These are phyloP conservation scores for Cadophora gregata DNA, from an alignment of 2,329 filamentous ascomycete genomes.

Conservation along the genomic window DNA sequence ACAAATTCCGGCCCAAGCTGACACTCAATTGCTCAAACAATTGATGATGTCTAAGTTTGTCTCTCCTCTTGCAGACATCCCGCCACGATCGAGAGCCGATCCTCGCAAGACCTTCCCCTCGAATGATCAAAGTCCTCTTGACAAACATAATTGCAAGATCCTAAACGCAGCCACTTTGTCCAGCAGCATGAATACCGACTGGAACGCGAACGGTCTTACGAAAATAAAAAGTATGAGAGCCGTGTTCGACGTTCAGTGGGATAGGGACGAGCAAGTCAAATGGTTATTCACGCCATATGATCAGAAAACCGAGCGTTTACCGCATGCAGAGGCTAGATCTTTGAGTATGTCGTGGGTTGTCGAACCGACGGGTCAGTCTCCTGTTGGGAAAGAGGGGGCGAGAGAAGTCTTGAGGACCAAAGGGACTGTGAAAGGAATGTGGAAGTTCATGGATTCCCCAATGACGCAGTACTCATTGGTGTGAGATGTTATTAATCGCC, in stretches of 20 bases:
- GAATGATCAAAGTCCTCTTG: background rate
- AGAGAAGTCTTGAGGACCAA: conserved; percentile 6
- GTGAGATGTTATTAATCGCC: no score
- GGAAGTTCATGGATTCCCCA: conserved; percentile 11
- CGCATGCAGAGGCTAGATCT: conserved; percentile 5
- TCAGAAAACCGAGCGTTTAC: conserved; percentile 6
- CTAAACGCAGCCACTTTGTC: background rate
- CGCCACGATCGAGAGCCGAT: background rate
- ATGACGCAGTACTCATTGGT: conserved; percentile 4
- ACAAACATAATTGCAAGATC: background rate
- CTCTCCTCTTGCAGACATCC: conserved; percentile 8
- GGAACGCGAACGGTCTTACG: background rate
- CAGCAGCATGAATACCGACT: background rate
- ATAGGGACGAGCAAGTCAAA: background rate
- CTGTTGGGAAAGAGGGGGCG: background rate
- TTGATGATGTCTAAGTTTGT: conserved; percentile 13
- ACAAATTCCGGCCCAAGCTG: background rate
- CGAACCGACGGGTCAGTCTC: conserved; percentile 7
- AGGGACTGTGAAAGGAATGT: conserved; percentile 11
- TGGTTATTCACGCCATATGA: conserved; percentile 14
- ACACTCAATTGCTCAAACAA: conserved; percentile 12
- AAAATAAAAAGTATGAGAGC: conserved; percentile 5
- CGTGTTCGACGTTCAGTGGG: conserved; percentile 4
- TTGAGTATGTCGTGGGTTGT: conserved; percentile 19
- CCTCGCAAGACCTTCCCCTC: no score